Conservation (phyloP, 2,329 filamentous ascomycete genomes). For the Hymenoscyphus fraxineus region DNA sequence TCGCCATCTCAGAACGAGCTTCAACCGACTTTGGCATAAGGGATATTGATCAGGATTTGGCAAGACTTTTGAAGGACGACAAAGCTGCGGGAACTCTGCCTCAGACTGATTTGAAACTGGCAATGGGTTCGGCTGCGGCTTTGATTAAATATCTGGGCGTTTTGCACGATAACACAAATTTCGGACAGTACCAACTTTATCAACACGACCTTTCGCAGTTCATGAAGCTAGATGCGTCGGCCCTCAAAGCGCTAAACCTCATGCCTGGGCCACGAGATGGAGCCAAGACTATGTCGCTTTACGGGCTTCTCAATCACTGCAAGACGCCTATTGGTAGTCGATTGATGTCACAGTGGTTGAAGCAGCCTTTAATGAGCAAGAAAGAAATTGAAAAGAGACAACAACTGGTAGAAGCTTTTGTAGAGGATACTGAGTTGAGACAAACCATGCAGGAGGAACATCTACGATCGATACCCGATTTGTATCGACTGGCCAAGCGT, state of each 20-base stretch:
- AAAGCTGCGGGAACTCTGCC: constrained; percentile 71
- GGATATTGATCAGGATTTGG: constrained; percentile 94
- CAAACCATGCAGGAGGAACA: constrained; percentile 98
- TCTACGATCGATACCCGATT: constrained; percentile 84
- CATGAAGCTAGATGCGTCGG: constrained; percentile 97
- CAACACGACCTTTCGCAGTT: constrained; percentile 95
- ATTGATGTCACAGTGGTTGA: constrained; percentile 90
- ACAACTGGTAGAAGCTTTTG: constrained; percentile 92
- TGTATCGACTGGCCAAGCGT: constrained; percentile 89
- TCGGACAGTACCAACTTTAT: constrained; percentile 94
- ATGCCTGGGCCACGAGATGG: constrained; percentile 96
- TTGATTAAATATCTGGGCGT: constrained; percentile 92
- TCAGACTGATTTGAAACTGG: constrained; percentile 88
- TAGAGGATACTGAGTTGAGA: constrained; percentile 84
- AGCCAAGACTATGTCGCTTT: constrained; percentile 96
- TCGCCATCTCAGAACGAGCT: constrained; percentile 80
- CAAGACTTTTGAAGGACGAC: constrained; percentile 83
- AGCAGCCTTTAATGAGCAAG: constrained; percentile 92
- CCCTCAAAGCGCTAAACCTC: constrained; percentile 87
- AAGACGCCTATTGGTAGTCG: constrained; percentile 92
- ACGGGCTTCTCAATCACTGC: constrained; percentile 92
- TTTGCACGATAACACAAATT: constrained; percentile 88
- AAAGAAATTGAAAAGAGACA: constrained; percentile 86
- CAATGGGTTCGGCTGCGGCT: constrained; percentile 91
- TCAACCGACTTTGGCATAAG: constrained; percentile 75